phyloP scores from a whole-genome alignment of 108 stramenopile genomes.

The Cylindrotheca closterium region DNA sequence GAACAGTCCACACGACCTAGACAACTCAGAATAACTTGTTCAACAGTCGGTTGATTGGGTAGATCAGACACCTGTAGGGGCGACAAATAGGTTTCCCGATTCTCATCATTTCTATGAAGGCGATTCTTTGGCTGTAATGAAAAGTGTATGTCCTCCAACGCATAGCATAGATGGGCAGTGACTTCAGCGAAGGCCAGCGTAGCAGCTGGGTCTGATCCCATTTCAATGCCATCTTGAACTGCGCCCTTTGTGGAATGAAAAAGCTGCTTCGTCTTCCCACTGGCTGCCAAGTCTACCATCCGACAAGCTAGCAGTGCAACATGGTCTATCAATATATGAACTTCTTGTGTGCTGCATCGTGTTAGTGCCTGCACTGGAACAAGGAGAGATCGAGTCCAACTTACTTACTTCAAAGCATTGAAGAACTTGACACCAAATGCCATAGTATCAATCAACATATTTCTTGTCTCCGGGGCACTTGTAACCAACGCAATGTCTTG shows the following conservation, averaged over 20 bases:
- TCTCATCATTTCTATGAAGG: slow-evolving; percentile 18
- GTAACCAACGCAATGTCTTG: slow-evolving; percentile 34
- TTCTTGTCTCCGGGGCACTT: slow-evolving; percentile 50
- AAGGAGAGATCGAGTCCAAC: background rate
- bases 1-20: no score
- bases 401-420: slow-evolving; percentile 59
- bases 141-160: slow-evolving; percentile 54
- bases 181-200: slow-evolving; percentile 76
- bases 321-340: slow-evolving; percentile 56
- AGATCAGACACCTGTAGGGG: slow-evolving; percentile 21
- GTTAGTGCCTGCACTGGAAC: background rate
- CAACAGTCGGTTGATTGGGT: slow-evolving; percentile 31
- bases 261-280: slow-evolving; percentile 63
- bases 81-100: slow-evolving; percentile 16
- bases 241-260: slow-evolving; percentile 50
- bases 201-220: slow-evolving; percentile 57
- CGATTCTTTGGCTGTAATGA: slow-evolving; percentile 16
- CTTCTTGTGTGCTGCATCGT: slow-evolving; percentile 57
- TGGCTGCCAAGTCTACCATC: slow-evolving; percentile 51
- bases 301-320: slow-evolving; percentile 52
- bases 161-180: slow-evolving; percentile 80
- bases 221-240: slow-evolving; percentile 51
- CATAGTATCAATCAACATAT: slow-evolving; percentile 66
- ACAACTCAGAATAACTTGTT: slow-evolving; percentile 45
- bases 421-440: slow-evolving; percentile 56